Evolutionary conservation across 768 basidiomycete genomes (phyloP).

Genomic region (Trametes villosa): DNA sequence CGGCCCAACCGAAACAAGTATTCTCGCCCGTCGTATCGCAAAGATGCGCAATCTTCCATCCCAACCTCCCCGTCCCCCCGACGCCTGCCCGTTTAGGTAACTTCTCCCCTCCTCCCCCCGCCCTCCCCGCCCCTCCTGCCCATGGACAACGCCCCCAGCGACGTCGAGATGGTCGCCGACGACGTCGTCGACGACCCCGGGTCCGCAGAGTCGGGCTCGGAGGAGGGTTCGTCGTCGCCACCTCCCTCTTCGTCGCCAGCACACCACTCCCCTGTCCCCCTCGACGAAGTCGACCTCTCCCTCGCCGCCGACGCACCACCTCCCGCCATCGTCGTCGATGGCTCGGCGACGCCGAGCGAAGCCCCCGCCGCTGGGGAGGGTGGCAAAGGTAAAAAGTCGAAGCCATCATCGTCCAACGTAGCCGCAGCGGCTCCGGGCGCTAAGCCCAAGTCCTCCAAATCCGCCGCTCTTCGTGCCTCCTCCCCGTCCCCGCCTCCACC

Average conservation of each 20-base stretch:
- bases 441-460: conserved; percentile 59
- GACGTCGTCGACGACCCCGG: conserved; percentile 4
- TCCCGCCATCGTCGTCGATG: background rate
- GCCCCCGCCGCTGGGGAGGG: conserved; percentile 17
- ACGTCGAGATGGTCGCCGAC: conserved; percentile 10
- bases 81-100: conserved; percentile 36
- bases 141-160: conserved; percentile 20
- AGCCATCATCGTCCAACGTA: conserved; percentile 30
- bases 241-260: conserved; percentile 25
- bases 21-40: conserved; percentile 16
- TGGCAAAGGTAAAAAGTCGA: conserved; percentile 26
- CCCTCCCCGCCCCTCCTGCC: conserved; percentile 11
- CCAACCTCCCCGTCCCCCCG: conserved; percentile 32
- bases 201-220: conserved; percentile 1
- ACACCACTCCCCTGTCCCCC: conserved; percentile 26
- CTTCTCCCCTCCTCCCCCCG: conserved; percentile 26
- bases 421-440: conserved; percentile 33
- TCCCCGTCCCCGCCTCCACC: conserved; percentile 61
- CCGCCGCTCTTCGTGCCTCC: conserved; percentile 49
- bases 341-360: conserved; percentile 13
- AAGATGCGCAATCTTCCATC: conserved; percentile 26
- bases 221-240: conserved; percentile 18
- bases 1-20: conserved; percentile 25
- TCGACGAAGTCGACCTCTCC: conserved; percentile 19
- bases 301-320: conserved; percentile 13